These are phyloP conservation scores for Hydnomerulius pinastri DNA, from an alignment of 768 basidiomycete species.

Conservation along the genomic window DNA sequence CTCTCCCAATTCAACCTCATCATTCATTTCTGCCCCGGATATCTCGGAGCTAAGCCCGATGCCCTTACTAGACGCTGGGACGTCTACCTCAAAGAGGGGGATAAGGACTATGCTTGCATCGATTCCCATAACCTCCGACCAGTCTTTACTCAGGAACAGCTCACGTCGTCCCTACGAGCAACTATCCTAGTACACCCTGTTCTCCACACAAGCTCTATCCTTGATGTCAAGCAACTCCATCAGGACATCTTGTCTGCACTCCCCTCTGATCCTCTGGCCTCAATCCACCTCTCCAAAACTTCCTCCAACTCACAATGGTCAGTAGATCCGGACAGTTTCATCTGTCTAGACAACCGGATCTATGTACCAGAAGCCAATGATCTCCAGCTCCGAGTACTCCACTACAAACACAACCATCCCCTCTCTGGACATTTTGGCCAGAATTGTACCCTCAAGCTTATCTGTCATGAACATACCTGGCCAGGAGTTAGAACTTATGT, in stretches of 20 bases:
- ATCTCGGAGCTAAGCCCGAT: slow-evolving; percentile 8
- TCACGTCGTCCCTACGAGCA: too few relatives aligned
- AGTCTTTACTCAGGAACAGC: too few relatives aligned
- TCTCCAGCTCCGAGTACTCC: slow-evolving; percentile 25
- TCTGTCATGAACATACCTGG: slow-evolving; percentile 21
- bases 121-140: too few relatives aligned
- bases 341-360: slow-evolving; percentile 1
- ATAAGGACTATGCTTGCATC: too few relatives aligned
- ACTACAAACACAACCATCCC: slow-evolving; percentile 24
- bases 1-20: neutral
- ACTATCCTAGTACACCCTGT: too few relatives aligned
- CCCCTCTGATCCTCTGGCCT: neutral
- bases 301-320: slow-evolving; percentile 1
- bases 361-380: slow-evolving; percentile 16
- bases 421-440: slow-evolving; percentile 35
- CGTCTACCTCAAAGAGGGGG: too few relatives aligned
- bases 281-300: neutral
- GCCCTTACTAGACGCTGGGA: slow-evolving; percentile 11
- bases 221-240: slow-evolving; percentile 18
- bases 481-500: slow-evolving; percentile 12
- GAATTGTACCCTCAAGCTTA: slow-evolving; percentile 21
- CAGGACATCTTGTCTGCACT: slow-evolving; percentile 12
- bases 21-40: slow-evolving; percentile 6
- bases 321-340: neutral
- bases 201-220: too few relatives aligned